phyloP scores from a whole-genome alignment of 73 alveolate genomes.

The Stentor coeruleus region DNA sequence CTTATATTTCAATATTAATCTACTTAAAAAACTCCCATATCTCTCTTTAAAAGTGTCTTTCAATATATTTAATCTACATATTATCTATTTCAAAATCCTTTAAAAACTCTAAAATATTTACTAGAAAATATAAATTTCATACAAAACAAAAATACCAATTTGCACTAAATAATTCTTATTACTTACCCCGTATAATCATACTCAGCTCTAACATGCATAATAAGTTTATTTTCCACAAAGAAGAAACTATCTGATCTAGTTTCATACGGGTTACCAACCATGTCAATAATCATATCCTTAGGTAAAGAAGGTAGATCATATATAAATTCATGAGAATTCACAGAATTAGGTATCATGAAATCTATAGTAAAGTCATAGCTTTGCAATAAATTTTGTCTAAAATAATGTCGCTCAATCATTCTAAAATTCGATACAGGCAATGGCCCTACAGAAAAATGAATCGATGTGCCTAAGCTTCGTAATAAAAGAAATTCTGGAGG shows the following conservation, averaged over 20 bases:
- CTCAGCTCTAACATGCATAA: too few species aligned
- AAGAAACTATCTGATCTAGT: constrained; percentile 91
- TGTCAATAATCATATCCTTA: neutral
- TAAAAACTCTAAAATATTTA: too few species aligned
- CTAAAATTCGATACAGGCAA: constrained; percentile 77
- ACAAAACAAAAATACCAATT: too few species aligned
- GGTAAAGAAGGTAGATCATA: constrained; percentile 42
- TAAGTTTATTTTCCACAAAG: too few species aligned
- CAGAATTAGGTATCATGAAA: constrained; percentile 79
- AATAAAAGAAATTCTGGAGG: constrained; percentile 81
- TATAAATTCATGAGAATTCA: constrained; percentile 91
- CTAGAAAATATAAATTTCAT: too few species aligned
- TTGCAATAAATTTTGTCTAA: constrained; percentile 45
- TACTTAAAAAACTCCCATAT: too few species aligned
- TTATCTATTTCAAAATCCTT: too few species aligned
- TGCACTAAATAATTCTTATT: too few species aligned
- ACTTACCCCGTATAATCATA: too few species aligned
- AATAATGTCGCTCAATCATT: constrained; percentile 89
- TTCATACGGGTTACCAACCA: constrained; percentile 77
- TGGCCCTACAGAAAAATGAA: constrained; percentile 67
- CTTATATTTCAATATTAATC: too few species aligned
- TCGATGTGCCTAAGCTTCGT: constrained; percentile 65
- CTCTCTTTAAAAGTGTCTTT: too few species aligned
- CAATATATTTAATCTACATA: too few species aligned
- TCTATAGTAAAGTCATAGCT: neutral